Evolutionary conservation across 441 rosid species (phyloP).

Genomic region (Populus trichocarpa): DNA sequence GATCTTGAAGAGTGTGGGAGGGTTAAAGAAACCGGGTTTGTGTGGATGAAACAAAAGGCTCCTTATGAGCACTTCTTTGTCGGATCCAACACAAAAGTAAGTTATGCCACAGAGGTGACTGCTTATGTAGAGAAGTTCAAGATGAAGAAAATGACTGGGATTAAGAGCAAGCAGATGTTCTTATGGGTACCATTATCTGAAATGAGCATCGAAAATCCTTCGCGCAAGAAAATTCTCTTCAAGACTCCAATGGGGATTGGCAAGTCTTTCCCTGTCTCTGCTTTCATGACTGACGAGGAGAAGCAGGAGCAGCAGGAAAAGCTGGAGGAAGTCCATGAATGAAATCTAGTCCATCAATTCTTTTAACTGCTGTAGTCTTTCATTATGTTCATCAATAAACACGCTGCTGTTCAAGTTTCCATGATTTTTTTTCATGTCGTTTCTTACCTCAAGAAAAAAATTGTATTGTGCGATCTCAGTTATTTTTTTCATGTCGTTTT

Average conservation of each 20-base stretch:
- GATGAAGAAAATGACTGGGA: conserved; percentile 94
- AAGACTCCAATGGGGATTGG: conserved; percentile 93
- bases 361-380: not conserved
- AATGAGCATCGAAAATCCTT: conserved; percentile 67
- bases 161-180: conserved; percentile 82
- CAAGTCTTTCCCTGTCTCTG: conserved; percentile 65
- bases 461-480: too few species aligned
- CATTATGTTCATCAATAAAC: not conserved
- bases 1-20: conserved; percentile 87
- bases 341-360: not conserved
- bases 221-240: conserved; percentile 53
- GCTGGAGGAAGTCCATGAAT: conserved; percentile 28
- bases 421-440: not conserved
- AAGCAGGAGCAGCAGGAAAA: conserved; percentile 35
- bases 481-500: too few species aligned
- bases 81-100: conserved; percentile 54
- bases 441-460: too few species aligned
- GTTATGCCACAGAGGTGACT: conserved; percentile 71
- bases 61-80: conserved; percentile 82
- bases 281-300: conserved; percentile 80
- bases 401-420: not conserved
- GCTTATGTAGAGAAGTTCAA: conserved; percentile 68
- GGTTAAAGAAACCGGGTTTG: conserved; percentile 82
- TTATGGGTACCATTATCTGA: conserved; percentile 85
- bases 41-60: conserved; percentile 84